phyloP scores from a whole-genome alignment of 768 basidiomycete genomes.

The Suillus luteus region DNA sequence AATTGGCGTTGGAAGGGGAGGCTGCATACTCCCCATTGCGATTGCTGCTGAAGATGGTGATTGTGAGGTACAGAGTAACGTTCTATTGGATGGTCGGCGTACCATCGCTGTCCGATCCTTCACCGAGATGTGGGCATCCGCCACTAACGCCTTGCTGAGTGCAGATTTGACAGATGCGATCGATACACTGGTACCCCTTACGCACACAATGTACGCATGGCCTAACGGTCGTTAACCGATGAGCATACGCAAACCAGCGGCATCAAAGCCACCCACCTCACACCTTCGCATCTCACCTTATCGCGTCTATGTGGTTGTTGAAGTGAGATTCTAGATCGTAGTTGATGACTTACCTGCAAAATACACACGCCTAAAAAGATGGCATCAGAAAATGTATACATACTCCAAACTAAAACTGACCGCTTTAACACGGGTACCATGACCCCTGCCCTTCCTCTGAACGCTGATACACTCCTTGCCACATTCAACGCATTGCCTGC shows the following conservation, averaged over 20 bases:
- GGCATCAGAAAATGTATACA: constrained; percentile 12
- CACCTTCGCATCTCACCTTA: constrained; percentile 63
- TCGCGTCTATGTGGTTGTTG: constrained; percentile 46
- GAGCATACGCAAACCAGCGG: constrained; percentile 12
- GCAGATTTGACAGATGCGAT: constrained; percentile 49
- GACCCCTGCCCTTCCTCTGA: constrained; percentile 55
- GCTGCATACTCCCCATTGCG: constrained; percentile 10
- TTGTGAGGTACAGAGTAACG: constrained; percentile 17
- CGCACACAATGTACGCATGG: constrained; percentile 53
- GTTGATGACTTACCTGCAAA: constrained; percentile 50
- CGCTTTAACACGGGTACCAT: constrained; percentile 61
- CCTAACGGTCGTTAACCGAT: constrained; percentile 31
- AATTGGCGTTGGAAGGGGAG: constrained; percentile 15
- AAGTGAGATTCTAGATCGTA: constrained; percentile 16
- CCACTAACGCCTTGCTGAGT: constrained; percentile 44
- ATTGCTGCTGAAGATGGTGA: constrained; percentile 4
- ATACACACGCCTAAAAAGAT: constrained; percentile 53
- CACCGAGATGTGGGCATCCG: constrained; percentile 47
- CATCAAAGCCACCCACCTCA: constrained; percentile 40
- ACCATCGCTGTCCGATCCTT: constrained; percentile 30
- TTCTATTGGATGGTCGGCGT: background rate
- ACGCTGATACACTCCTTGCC: constrained; percentile 50
- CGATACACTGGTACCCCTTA: constrained; percentile 54
- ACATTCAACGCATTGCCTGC: constrained; percentile 49
- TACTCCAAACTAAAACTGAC: constrained; percentile 37